These are phyloP conservation scores for Beta vulgaris DNA, from an alignment of 148 eudicot species.

Conservation along the genomic window DNA sequence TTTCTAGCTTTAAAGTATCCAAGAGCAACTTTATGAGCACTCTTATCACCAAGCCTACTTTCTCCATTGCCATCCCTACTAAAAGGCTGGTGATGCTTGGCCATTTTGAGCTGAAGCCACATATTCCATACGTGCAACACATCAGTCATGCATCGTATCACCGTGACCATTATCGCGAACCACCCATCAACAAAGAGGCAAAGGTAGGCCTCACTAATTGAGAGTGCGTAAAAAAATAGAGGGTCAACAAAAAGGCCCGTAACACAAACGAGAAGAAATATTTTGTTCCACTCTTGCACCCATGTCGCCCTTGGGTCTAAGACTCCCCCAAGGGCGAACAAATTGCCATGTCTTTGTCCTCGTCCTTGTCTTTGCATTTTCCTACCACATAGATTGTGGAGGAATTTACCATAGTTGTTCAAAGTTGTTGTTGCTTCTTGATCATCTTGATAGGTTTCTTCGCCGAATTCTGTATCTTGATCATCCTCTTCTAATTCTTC, in stretches of 20 bases:
- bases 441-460: background rate
- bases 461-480: background rate
- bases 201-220: slow-evolving; percentile 66
- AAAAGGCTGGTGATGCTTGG: slow-evolving; percentile 25
- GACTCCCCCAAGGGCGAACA: slow-evolving; percentile 34
- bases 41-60: slow-evolving; percentile 2
- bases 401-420: slow-evolving; percentile 8
- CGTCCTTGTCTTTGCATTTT: background rate
- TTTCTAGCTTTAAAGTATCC: slow-evolving; percentile 49
- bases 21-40: slow-evolving; percentile 31
- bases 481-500: slow-evolving; percentile 10
- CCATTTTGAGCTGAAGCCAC: slow-evolving; percentile 72
- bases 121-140: slow-evolving; percentile 75
- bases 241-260: slow-evolving; percentile 85
- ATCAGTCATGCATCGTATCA: slow-evolving; percentile 77
- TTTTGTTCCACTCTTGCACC: slow-evolving; percentile 80
- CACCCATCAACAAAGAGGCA: slow-evolving; percentile 91
- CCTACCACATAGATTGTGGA: slow-evolving; percentile 20
- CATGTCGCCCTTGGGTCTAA: slow-evolving; percentile 63
- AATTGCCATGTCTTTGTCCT: background rate
- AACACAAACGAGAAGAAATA: slow-evolving; percentile 71
- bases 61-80: slow-evolving; percentile 3
- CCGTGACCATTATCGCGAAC: slow-evolving; percentile 72
- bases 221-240: slow-evolving; percentile 76
- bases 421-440: background rate